phyloP scores from a whole-genome alignment of 73 alveolate species.

The Blepharisma japonicum region DNA sequence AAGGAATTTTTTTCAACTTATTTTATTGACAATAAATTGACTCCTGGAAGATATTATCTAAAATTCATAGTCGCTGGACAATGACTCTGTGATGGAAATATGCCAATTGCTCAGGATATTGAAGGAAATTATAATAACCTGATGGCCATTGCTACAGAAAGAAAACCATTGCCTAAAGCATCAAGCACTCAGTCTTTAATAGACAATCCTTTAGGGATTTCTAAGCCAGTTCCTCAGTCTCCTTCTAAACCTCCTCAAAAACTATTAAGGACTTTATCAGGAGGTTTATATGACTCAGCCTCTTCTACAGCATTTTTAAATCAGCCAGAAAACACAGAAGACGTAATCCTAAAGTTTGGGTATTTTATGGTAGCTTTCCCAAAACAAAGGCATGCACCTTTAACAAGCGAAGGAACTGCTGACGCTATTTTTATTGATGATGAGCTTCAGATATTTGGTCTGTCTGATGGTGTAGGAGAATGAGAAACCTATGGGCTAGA shows the following conservation, averaged over 20 bases:
- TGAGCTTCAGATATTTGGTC: not conserved
- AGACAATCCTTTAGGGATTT: too few relatives aligned
- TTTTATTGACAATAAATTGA: slow-evolving; percentile 1
- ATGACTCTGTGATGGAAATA: not conserved
- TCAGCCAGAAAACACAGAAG: not conserved
- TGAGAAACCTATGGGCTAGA: not conserved
- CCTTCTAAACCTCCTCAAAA: too few relatives aligned
- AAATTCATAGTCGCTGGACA: not conserved
- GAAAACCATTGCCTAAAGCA: too few relatives aligned
- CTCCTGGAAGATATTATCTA: slow-evolving; percentile 5
- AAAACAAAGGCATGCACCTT: not conserved
- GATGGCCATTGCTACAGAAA: too few relatives aligned
- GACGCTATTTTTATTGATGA: not conserved
- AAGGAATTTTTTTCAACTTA: not conserved
- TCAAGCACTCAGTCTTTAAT: too few relatives aligned
- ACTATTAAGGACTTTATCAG: too few relatives aligned
- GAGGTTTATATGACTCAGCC: too few relatives aligned
- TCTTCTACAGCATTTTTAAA: too few relatives aligned
- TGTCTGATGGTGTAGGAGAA: not conserved
- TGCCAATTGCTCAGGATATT: not conserved
- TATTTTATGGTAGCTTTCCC: not conserved
- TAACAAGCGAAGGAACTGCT: not conserved
- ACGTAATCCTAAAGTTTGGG: not conserved
- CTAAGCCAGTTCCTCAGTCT: too few relatives aligned
- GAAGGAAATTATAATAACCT: not conserved